phyloP scores from a whole-genome alignment of 306 rosid species.

The Comarum palustre region DNA sequence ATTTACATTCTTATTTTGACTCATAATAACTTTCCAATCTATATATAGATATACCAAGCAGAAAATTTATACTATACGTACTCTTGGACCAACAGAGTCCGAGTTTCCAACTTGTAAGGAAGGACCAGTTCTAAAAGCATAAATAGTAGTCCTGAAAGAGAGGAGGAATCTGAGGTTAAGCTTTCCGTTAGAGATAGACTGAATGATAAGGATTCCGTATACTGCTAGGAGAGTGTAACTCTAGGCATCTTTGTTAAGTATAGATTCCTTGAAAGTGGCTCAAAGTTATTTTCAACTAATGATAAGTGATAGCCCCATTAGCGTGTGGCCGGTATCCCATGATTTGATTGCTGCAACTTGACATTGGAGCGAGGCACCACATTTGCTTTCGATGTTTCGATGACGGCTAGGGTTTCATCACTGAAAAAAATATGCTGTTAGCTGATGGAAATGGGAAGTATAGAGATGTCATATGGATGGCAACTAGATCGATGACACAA shows the following conservation, averaged over 20 bases:
- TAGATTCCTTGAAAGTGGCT: conserved; percentile 34
- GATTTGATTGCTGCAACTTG: conserved; percentile 45
- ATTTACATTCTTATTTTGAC: too few species aligned
- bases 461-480: not conserved
- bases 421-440: not conserved
- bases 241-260: conserved; percentile 33
- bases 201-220: conserved; percentile 51
- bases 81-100: conserved; percentile 15
- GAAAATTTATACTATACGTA: not conserved
- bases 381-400: conserved; percentile 12
- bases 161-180: conserved; percentile 34
- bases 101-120: conserved; percentile 33
- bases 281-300: conserved; percentile 54
- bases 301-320: conserved; percentile 48
- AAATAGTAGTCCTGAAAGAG: conserved; percentile 24
- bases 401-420: conserved; percentile 9
- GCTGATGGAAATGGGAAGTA: not conserved
- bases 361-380: conserved; percentile 16
- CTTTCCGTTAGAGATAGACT: conserved; percentile 38
- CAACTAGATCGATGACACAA: conserved; percentile 1
- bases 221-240: conserved; percentile 34
- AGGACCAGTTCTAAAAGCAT: conserved; percentile 40
- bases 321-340: conserved; percentile 37
- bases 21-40: not conserved
- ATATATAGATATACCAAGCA: not conserved